Evolutionary conservation across 2,329 filamentous ascomycete species (phyloP), one percentile per base, ranked within the genome.

Genomic region (Huntiella abstrusa): DNA sequence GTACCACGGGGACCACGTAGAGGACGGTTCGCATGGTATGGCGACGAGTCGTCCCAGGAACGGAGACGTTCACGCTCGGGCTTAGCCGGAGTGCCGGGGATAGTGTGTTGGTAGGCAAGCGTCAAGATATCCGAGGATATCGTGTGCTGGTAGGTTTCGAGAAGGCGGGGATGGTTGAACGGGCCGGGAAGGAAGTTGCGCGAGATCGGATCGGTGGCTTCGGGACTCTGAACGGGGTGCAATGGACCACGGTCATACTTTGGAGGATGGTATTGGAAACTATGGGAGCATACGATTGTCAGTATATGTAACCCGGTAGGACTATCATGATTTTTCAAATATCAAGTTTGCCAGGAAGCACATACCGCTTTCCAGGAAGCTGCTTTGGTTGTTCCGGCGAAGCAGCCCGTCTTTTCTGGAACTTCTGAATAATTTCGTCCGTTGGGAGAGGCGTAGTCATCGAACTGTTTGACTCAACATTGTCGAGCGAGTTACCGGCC

Each of bases 241-340:
- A 96, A 71, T 52, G 87, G 87, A 48, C 91, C 91, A 57, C 88
- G 83, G 62, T 94, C 79, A 71, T 87, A 98, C 66, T 88, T 91
- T 52, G 91, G 91, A 43, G 88, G 80, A 53, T 87, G 85, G 63
- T 82, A 96, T 64, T 93, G 83, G 66, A 96, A 98, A 71, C 88
- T 93, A 51, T 22, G 51, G 13, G 5, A 38, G 5, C 22, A 28
- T 1, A 28, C 33, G 39, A 34, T 39, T 37, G 34, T 17, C 15
- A 40, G 13, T 12, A 40, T 16, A 40, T 40, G n/a, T 16, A 16
- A 40, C 22, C 5, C 5, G 10, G 16, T 12, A 12, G 11, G n/a
- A 40, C 5, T 16, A 22, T 6, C 38, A 6, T 19, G 13, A 40
- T 15, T 12, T 13, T 40, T 6, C 11, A 40, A 11, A 17, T 5